A percentile compares a stretch with the other conserved stretches of the same genome.
Conservation (phyloP, 148 eudicot genomes). For the Amaranthus cruentus region DNA sequence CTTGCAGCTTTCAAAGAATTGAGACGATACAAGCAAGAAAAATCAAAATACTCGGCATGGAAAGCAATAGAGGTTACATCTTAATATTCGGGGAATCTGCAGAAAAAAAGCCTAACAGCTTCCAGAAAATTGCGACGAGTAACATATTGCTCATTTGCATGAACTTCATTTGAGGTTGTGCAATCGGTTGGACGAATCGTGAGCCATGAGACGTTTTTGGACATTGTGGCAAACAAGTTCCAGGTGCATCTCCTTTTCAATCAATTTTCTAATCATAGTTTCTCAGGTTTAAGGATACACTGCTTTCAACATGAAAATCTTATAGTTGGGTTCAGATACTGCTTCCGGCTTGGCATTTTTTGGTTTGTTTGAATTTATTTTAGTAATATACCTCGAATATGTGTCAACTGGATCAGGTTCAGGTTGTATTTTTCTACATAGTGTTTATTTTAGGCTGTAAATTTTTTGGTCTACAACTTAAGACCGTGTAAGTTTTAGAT, state of each 20-base stretch:
- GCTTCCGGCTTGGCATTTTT: not conserved
- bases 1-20: conserved; percentile 79
- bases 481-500: too few relatives aligned
- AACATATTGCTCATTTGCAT: not conserved
- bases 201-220: not conserved
- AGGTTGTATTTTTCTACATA: too few relatives aligned
- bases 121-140: not conserved
- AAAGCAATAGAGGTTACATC: conserved; percentile 29
- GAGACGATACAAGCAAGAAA: conserved; percentile 75
- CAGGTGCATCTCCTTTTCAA: not conserved
- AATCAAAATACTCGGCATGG: conserved; percentile 57
- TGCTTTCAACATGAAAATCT: not conserved
- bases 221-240: not conserved
- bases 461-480: too few relatives aligned
- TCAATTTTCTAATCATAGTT: not conserved
- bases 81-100: conserved; percentile 1
- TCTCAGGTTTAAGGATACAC: not conserved
- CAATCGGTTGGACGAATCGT: not conserved
- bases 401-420: too few relatives aligned
- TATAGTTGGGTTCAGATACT: not conserved
- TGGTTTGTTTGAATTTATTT: too few relatives aligned
- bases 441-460: too few relatives aligned
- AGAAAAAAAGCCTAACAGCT: not conserved
- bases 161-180: not conserved
- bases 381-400: too few relatives aligned